Conservation (phyloP, 2,329 filamentous ascomycete genomes). For the Ceratocystis eucalypticola region DNA sequence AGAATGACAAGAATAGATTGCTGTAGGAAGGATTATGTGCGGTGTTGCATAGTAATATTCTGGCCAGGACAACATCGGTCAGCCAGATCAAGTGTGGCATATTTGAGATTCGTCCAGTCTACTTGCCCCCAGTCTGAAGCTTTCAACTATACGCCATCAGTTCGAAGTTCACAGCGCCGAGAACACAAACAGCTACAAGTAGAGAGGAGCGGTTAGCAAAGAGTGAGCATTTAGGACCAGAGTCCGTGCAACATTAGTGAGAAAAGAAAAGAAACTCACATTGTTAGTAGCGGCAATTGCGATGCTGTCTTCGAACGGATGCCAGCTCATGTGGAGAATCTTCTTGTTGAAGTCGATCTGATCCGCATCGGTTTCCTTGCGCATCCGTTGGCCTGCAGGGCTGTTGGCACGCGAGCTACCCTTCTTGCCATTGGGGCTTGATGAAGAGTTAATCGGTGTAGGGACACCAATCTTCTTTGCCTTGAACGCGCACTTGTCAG, state of each 20-base stretch:
- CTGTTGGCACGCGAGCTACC: conserved; percentile 75
- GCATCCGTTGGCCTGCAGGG: conserved; percentile 85
- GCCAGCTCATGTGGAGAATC: conserved; percentile 99
- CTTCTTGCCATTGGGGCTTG: conserved; percentile 74
- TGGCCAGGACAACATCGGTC: neutral
- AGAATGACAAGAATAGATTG: conserved; percentile 2
- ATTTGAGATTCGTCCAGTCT: neutral
- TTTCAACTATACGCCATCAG: neutral
- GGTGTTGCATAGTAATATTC: conserved; percentile 15
- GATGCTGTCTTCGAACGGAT: conserved; percentile 98
- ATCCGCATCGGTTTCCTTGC: conserved; percentile 96
- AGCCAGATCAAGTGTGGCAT: conserved; percentile 3
- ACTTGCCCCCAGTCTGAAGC: neutral
- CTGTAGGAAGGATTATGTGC: conserved; percentile 14
- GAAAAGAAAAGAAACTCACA: conserved; percentile 44
- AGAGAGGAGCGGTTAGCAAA: conserved; percentile 19
- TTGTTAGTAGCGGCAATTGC: conserved; percentile 99
- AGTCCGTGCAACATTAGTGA: too few species aligned
- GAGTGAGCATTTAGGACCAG: neutral
- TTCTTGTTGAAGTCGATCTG: conserved; percentile 99
- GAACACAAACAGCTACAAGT: conserved; percentile 57
- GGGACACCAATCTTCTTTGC: conserved; percentile 98
- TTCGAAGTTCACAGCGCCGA: conserved; percentile 48
- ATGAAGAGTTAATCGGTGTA: conserved; percentile 80
- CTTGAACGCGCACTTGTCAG: conserved; percentile 98